Evolutionary conservation across 768 basidiomycete genomes (phyloP), one percentile per base, ranked within the genome.

Genomic region (Suillus fuscotomentosus): DNA sequence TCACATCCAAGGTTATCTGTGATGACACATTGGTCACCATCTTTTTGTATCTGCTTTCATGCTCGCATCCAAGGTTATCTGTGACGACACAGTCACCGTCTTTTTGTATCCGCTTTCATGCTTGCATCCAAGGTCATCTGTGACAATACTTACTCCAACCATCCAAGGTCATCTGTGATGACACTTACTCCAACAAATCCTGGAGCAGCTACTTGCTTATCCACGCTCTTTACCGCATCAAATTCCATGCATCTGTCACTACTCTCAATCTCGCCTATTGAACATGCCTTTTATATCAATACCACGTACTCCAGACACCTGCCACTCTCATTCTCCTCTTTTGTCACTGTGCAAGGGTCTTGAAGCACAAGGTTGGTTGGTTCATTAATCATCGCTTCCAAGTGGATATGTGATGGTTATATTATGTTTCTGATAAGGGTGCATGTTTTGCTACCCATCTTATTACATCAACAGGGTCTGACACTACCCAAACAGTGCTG

Each of bases 121-220:
- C 86, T 89, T 69, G 82, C 87, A 0, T 84, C 82, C 3, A 89
- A 88, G 72, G 90, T 95, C n/a, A 90, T 94, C 59, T 95, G 94
- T 77, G 94, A 96, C 79, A 93, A 95, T 70, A 95, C 93, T 0
- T n/a, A n/a, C n/a, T n/a, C n/a, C n/a, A n/a, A n/a, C n/a, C n/a
- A n/a, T n/a, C n/a, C n/a, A n/a, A n/a, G n/a, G n/a, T n/a, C n/a
- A n/a, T n/a, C n/a, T n/a, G n/a, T n/a, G n/a, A n/a, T n/a, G n/a
- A n/a, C n/a, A n/a, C n/a, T n/a, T 96, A 95, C 74, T 92, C 91
- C 15, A 95, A 95, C 84, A 94, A 94, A 73, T 92, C 90, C 0
- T 96, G 94, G 94, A 86, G 87, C 34, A 34, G 34, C 34, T 34
- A 34, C 34, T 34, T 34, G 34, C 34, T 34, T 34, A 34, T 34